A percentile compares a stretch with the other conserved stretches of the same genome.
These are phyloP conservation scores for Sporothrix variecibatus DNA, from an alignment of 2,329 filamentous ascomycete genomes.

Conservation along the genomic window DNA sequence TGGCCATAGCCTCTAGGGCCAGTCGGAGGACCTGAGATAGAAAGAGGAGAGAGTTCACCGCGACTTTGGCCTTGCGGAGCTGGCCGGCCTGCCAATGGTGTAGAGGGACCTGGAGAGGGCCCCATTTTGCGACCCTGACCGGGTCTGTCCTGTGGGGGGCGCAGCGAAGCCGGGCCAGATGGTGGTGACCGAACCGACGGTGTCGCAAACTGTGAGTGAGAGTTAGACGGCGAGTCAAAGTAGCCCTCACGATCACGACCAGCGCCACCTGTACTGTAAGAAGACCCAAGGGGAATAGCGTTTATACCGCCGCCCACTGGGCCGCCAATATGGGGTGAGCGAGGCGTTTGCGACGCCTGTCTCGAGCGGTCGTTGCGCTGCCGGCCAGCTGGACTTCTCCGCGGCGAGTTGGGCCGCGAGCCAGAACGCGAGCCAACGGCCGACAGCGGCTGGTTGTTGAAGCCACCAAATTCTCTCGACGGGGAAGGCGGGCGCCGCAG, in stretches of 20 bases:
- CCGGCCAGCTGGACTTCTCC: conserved; percentile 47
- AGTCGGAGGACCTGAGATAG: conserved; percentile 26
- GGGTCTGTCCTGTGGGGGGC: conserved; percentile 53
- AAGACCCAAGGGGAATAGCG: background rate
- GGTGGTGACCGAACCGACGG: conserved; percentile 47
- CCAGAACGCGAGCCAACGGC: conserved; percentile 52
- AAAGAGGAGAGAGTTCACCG: conserved; percentile 17
- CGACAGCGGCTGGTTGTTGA: conserved; percentile 45
- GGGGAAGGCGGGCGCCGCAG: conserved; percentile 52
- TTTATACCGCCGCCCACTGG: background rate
- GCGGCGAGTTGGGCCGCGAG: conserved; percentile 57
- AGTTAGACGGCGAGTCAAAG: background rate
- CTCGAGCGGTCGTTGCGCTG: conserved; percentile 51
- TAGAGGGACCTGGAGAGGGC: conserved; percentile 37
- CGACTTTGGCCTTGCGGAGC: conserved; percentile 34
- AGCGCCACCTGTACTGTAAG: background rate
- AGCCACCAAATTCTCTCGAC: conserved; percentile 37
- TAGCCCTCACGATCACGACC: conserved; percentile 15
- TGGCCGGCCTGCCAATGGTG: conserved; percentile 38
- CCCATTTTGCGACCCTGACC: conserved; percentile 43
- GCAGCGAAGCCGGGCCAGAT: conserved; percentile 56
- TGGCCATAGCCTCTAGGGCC: conserved; percentile 28
- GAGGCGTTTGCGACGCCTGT: conserved; percentile 46
- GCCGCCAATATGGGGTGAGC: conserved; percentile 37
- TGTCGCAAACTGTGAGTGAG: background rate